These are phyloP conservation scores for Rhodofomes roseus DNA, from an alignment of 1,284 basidiomycete genomes.

Conservation along the genomic window DNA sequence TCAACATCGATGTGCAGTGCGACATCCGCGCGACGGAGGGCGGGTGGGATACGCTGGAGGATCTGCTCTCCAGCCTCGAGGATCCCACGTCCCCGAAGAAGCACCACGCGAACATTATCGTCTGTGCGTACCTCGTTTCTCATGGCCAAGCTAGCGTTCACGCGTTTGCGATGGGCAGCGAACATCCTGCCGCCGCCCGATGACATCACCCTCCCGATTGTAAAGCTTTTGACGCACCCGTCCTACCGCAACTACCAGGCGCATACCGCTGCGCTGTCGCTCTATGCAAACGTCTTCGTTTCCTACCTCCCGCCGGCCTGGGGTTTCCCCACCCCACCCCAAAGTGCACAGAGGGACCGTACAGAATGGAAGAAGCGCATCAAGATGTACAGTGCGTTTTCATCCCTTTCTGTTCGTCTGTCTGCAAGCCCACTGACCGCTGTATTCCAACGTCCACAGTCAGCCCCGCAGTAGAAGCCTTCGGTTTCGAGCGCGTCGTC, in stretches of 20 bases:
- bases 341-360: constrained; percentile 48
- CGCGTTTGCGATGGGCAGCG: constrained; percentile 43
- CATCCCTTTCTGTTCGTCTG: neutral
- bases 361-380: constrained; percentile 79
- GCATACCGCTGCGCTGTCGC: constrained; percentile 71
- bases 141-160: neutral
- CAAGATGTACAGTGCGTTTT: constrained; percentile 83
- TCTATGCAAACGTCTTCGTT: constrained; percentile 70
- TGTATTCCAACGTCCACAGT: constrained; percentile 40
- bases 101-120: constrained; percentile 47
- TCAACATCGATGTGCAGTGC: constrained; percentile 66
- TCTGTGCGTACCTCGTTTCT: constrained; percentile 53
- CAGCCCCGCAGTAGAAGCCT: constrained; percentile 69
- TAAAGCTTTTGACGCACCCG: constrained; percentile 73
- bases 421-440: neutral
- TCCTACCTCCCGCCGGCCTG: constrained; percentile 81
- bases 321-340: constrained; percentile 55
- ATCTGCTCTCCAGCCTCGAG: constrained; percentile 63
- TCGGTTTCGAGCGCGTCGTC: constrained; percentile 54
- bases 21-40: constrained; percentile 46
- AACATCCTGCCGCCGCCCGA: constrained; percentile 85
- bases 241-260: constrained; percentile 73
- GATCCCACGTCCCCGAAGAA: constrained; percentile 25
- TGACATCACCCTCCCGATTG: constrained; percentile 64
- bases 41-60: constrained; percentile 71